Base-by-base conservation (phyloP, 75 land plant genomes). In the Ceratopteris richardii region DNA sequence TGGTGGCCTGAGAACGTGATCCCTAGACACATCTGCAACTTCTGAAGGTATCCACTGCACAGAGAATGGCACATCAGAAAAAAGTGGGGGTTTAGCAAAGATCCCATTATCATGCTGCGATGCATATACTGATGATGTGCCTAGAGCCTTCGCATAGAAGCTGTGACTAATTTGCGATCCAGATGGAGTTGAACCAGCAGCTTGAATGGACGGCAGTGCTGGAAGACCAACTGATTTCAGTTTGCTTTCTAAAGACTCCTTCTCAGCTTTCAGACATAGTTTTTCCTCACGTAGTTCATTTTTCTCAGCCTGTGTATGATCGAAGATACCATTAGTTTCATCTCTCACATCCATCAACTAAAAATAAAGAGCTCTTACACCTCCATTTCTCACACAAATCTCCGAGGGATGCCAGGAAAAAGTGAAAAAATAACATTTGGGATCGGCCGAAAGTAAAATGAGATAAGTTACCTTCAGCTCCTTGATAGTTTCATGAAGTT, bases 391-490 rank as follows among this genome's bases (percentile, higher is more conserved):
- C n/a, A n/a, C n/a, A n/a, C n/a, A n/a, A n/a, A n/a, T n/a, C n/a
- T n/a, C n/a, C n/a, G n/a, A n/a, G n/a, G n/a, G n/a, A n/a, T n/a
- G n/a, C n/a, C n/a, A n/a, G n/a, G n/a, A n/a, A n/a, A n/a, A n/a
- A n/a, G n/a, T n/a, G n/a, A n/a, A n/a, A n/a, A n/a, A n/a, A n/a
- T n/a, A n/a, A n/a, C n/a, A n/a, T n/a, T n/a, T n/a, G n/a, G n/a
- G n/a, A n/a, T n/a, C n/a, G n/a, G n/a, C n/a, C n/a, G n/a, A n/a
- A n/a, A n/a, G n/a, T n/a, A n/a, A n/a, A n/a, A n/a, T n/a, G n/a
- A n/a, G n/a, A n/a, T n/a, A n/a, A n/a, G n/a, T n/a, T n/a, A 85
- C 87, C 84, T 87, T 87, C 33, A 84, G 31, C 56, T 58, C 74
- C 41, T 73, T 80, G 22, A 87, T 78, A 11, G 71, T 50, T 25